Base-by-base conservation (phyloP, 108 stramenopile species). In the Bacterosira constricta region DNA sequence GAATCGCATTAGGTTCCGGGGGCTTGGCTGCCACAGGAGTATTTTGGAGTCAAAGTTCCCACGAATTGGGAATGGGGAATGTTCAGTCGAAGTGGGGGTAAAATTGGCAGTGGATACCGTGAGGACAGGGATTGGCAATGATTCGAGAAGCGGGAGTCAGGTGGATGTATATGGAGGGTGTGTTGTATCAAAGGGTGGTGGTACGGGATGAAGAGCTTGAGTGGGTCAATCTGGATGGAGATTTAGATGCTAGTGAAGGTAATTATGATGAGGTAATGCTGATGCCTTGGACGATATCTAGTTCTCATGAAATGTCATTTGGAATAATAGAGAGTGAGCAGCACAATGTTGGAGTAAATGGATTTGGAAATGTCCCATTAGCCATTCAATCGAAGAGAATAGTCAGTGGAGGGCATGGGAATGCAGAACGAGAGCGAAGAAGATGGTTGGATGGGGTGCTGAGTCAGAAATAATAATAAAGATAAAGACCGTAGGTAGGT, bases 81-180 rank as follows among this genome's bases (percentile, higher is more conserved):
- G 85, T 41, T 77, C 86, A 9, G 29, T 27, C 52, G 78, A 87
- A 29, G 80, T 89, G 25, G 93, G 81, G 12, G 81, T 90, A 18
- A 58, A 80, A 25, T 54, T 94, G 31, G 83, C 79, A 4, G 83
- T 73, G 38, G 68, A 81, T 45, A 89, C 93, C 6, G 84, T 94
- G 44, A 49, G 60, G 31, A 83, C 93, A 31, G 93, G 93, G 4
- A 89, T 94, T 63, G 78, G 78, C 20, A 94, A 94, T 74, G 93
- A 94, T 85, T 68, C 92, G 63, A 90, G 93, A 39, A 87, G 86
- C 66, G 93, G 93, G 27, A 89, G 89, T 34, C 88, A 88, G 64
- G 62, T 75, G 15, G 74, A 79, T 61, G 62, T 75, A 11, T 52
- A 60, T 25, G 23, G 77, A 56, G 25, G 56, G 63, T 12, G 72